A percentile compares a stretch with the other conserved stretches of the same genome.
These are phyloP conservation scores for Xylona heveae DNA, from an alignment of 495 filamentous ascomycete species.

Conservation along the genomic window DNA sequence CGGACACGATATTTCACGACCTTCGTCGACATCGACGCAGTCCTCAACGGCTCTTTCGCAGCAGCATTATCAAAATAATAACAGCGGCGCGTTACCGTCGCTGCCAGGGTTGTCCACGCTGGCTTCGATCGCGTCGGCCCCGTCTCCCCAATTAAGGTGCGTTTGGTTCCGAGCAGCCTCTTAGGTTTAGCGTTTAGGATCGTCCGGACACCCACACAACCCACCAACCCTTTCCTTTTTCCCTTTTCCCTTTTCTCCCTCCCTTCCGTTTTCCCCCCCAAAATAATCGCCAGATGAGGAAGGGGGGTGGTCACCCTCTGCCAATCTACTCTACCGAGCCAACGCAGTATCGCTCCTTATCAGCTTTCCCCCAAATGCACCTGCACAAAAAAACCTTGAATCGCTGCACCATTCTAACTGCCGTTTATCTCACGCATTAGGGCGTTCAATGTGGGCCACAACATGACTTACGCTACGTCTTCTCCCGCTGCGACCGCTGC, in stretches of 20 bases:
- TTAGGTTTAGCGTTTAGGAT: too few relatives aligned
- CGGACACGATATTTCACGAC: slow-evolving; percentile 15
- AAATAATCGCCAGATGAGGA: too few relatives aligned
- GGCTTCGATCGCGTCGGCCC: slow-evolving; percentile 36
- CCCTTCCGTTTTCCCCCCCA: too few relatives aligned
- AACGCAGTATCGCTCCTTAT: too few relatives aligned
- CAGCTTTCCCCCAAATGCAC: slow-evolving; percentile 6
- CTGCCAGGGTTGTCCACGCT: slow-evolving; percentile 40
- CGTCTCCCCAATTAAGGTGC: slow-evolving; percentile 47
- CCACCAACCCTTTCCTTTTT: too few relatives aligned
- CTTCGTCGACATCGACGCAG: slow-evolving; percentile 17
- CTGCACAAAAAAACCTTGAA: slow-evolving; percentile 1
- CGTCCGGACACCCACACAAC: too few relatives aligned
- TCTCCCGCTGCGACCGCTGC: slow-evolving; percentile 47
- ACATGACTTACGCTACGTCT: slow-evolving; percentile 37
- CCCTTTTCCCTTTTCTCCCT: too few relatives aligned
- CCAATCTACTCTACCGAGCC: too few relatives aligned
- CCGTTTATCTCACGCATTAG: slow-evolving; percentile 18
- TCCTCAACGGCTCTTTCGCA: slow-evolving; percentile 15
- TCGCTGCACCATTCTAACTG: too few relatives aligned
- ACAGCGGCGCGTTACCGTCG: slow-evolving; percentile 20
- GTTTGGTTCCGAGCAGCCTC: slow-evolving; percentile 9
- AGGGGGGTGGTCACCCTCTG: too few relatives aligned
- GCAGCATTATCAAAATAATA: slow-evolving; percentile 14
- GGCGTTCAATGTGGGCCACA: slow-evolving; percentile 27